Conservation (phyloP, 2,329 filamentous ascomycete species). For the Hirsutella minnesotensis region DNA sequence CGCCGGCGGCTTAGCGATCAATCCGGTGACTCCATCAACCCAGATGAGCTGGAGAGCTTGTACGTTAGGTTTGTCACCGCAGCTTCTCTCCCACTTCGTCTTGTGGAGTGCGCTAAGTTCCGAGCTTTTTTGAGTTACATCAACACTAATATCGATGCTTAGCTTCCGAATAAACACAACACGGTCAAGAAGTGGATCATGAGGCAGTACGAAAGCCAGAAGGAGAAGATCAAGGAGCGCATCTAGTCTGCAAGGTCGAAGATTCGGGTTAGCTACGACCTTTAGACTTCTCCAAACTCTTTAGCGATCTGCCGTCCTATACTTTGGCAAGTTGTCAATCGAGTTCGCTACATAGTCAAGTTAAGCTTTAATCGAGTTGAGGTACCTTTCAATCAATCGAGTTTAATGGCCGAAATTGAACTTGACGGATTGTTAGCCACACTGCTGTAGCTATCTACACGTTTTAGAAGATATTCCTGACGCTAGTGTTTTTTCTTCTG, state of each 20-base stretch:
- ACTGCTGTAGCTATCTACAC: too few species aligned
- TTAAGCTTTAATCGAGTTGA: too few species aligned
- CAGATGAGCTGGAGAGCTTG: background rate
- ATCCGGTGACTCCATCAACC: slow-evolving; percentile 4
- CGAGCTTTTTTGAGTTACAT: background rate
- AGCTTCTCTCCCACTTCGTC: background rate
- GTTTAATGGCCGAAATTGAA: too few species aligned
- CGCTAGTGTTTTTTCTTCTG: too few species aligned
- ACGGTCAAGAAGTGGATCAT: slow-evolving; percentile 1
- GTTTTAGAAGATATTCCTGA: too few species aligned
- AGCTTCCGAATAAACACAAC: background rate
- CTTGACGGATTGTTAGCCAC: too few species aligned
- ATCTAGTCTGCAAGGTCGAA: background rate
- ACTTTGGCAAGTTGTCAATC: too few species aligned
- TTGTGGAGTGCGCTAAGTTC: background rate
- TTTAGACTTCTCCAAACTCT: too few species aligned
- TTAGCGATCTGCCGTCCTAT: too few species aligned
- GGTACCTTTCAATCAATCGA: too few species aligned
- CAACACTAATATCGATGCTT: slow-evolving; percentile 1
- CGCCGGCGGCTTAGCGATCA: slow-evolving; percentile 5
- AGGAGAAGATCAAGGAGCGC: slow-evolving; percentile 1
- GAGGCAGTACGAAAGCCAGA: background rate
- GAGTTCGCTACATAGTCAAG: too few species aligned
- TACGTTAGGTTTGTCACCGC: background rate
- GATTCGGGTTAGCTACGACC: background rate